These are phyloP conservation scores for Tuber microsphaerosporum DNA, from an alignment of 495 filamentous ascomycete genomes.

Conservation along the genomic window DNA sequence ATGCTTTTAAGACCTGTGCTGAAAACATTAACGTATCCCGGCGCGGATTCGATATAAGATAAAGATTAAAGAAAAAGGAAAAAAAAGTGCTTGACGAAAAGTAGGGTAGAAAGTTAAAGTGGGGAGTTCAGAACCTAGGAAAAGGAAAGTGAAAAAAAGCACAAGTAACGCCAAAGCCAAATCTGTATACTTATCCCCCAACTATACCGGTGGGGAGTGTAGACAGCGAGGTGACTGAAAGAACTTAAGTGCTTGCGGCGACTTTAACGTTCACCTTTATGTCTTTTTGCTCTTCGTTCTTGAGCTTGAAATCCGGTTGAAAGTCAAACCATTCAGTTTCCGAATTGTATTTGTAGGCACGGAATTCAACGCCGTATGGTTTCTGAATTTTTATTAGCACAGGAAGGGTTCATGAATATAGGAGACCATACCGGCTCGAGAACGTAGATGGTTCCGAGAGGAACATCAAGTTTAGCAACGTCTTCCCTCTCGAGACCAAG, in stretches of 20 bases:
- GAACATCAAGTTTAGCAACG: constrained; percentile 86
- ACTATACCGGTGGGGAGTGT: not conserved
- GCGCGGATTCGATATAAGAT: not conserved
- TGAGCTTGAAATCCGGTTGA: constrained; percentile 54
- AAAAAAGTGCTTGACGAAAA: not conserved
- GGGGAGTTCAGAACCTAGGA: not conserved
- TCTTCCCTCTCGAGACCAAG: constrained; percentile 80
- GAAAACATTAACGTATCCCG: not conserved
- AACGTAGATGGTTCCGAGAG: constrained; percentile 82
- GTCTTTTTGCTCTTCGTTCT: constrained; percentile 38
- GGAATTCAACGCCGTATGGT: constrained; percentile 94
- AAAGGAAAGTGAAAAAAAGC: not conserved
- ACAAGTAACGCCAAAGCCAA: not conserved
- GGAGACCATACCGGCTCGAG: constrained; percentile 60
- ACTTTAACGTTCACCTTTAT: constrained; percentile 33
- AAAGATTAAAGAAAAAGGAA: not conserved
- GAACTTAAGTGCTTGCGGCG: not conserved
- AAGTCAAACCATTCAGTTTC: constrained; percentile 71
- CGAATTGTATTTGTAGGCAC: constrained; percentile 81
- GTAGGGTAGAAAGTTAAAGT: not conserved
- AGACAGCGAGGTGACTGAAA: not conserved
- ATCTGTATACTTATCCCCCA: not conserved
- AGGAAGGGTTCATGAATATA: not conserved
- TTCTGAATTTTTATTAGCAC: constrained; percentile 47
- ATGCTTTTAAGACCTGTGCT: not conserved